phyloP scores from a whole-genome alignment of 1,284 basidiomycete species.

The Phenoliferia sp. region DNA sequence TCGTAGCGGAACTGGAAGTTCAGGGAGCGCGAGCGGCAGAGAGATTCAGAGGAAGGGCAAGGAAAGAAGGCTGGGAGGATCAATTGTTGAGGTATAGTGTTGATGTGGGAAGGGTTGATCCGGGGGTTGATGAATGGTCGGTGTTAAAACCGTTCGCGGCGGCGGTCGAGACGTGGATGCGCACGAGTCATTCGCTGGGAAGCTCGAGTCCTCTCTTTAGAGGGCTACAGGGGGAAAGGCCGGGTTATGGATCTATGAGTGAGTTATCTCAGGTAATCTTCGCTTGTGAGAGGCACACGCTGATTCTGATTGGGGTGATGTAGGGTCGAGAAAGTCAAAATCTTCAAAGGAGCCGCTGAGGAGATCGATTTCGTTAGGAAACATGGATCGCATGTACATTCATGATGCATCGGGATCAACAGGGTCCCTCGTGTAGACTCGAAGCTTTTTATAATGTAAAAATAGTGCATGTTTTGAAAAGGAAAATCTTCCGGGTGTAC shows the following conservation, averaged over 20 bases:
- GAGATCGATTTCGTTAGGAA: too few relatives aligned
- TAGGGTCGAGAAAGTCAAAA: too few relatives aligned
- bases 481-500: too few relatives aligned
- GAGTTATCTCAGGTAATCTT: too few relatives aligned
- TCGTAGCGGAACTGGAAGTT: background rate
- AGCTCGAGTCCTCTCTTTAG: background rate
- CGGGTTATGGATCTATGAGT: background rate
- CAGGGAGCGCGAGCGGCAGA: conserved; percentile 1
- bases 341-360: too few relatives aligned
- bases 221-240: background rate
- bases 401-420: too few relatives aligned
- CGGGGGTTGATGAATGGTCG: conserved; percentile 6
- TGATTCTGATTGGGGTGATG: too few relatives aligned
- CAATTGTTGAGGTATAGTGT: background rate
- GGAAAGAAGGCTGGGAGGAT: background rate
- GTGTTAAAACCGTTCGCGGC: background rate
- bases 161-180: background rate
- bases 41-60: background rate
- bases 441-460: too few relatives aligned
- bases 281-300: too few relatives aligned
- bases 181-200: background rate
- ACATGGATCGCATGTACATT: too few relatives aligned
- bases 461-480: too few relatives aligned
- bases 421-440: too few relatives aligned
- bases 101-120: background rate